phyloP scores from a whole-genome alignment of 441 rosid species.

The Biscutella laevigata region DNA sequence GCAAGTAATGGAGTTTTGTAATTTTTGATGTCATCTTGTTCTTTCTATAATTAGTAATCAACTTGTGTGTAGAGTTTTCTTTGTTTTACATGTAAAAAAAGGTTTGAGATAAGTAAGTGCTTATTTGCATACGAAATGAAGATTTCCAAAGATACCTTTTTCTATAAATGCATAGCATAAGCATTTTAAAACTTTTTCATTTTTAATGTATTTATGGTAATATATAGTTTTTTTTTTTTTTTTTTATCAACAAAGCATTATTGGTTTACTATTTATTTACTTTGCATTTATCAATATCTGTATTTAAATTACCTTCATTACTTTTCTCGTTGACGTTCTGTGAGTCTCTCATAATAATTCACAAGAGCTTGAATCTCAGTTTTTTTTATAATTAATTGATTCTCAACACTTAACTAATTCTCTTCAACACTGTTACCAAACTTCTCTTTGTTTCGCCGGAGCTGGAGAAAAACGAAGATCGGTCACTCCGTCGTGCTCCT shows the following conservation, averaged over 20 bases:
- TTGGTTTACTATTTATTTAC: neutral
- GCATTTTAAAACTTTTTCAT: neutral
- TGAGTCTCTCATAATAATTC: no score
- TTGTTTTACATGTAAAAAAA: no score
- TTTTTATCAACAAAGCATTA: no score
- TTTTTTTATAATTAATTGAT: no score
- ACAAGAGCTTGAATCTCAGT: no score
- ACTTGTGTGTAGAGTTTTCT: no score
- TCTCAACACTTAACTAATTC: no score
- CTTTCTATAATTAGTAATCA: no score
- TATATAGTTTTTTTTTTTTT: neutral
- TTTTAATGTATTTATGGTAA: neutral
- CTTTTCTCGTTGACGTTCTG: no score
- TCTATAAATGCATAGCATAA: neutral
- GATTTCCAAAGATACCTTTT: neutral
- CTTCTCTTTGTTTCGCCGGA: neutral
- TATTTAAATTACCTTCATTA: neutral
- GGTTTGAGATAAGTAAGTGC: neutral
- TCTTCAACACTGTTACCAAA: neutral
- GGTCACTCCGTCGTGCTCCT: no score
- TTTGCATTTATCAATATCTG: neutral
- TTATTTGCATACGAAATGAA: neutral
- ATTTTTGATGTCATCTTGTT: no score
- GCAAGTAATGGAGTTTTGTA: no score
- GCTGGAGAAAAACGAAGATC: conserved; percentile 1